Base-by-base conservation (phyloP, 352 stramenopile genomes). In the Globisporangium radiosum region DNA sequence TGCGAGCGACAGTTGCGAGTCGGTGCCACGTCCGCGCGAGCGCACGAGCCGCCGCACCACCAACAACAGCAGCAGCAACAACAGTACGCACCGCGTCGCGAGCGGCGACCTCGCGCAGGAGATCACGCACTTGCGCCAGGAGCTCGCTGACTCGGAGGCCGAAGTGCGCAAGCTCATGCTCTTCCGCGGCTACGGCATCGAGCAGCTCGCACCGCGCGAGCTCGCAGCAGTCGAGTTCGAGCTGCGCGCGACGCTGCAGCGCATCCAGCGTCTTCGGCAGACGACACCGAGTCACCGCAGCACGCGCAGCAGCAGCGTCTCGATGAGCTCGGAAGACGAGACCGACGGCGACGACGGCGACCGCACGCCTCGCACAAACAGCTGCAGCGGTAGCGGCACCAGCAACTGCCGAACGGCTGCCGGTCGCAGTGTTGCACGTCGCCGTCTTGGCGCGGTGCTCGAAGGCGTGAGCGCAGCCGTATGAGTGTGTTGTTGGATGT, bases 101-200 rank as follows among this genome's bases (percentile, higher is more conserved):
- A 10, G 44, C 40, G 55, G 33, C 7, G 63, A 72, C 9, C 52
- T 88, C 38, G 58, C 85, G 55, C 76, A 87, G 50, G 83, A 92
- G 59, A 69, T 92, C 39, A 57, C 54, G 17, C 67, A 92, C 51
- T 67, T 92, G 48, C 76, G 79, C 9, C 81, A 90, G 54, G 83
- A 92, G 37, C 63, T 92, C 40, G 72, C 72, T n/a, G 83, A 92
- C 61, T 88, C 77, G 52, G 83, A 92, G 54, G 67, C 73, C 7
- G 83, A 92, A 58, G 82, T 91, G 40, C 80, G 72, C 13, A 71
- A 73, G 17, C 69, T 92, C 3, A 92, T 92, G 83, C 55, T 90
- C 33, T 78, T 83, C 51, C 81, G 82, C 19, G 83, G 80, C 45
- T 92, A 88, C 64, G 79, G 79, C n/a, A 73, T 92, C 47, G 81